Evolutionary conservation across 192 early-diverging fungal species (phyloP).

Genomic region (Backusella luteola): DNA sequence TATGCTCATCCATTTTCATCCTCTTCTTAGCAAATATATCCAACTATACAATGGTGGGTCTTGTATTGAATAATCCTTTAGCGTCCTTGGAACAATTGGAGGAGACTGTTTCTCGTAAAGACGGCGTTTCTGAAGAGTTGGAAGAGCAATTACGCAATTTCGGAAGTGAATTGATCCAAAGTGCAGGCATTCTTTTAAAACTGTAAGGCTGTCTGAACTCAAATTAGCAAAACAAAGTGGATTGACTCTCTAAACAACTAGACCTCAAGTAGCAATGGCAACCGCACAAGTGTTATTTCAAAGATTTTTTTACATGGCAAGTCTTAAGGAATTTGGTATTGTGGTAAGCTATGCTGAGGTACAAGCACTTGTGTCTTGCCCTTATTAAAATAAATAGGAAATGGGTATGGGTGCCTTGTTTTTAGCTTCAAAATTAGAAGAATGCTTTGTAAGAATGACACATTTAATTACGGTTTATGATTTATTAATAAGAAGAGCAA

Average conservation of each 20-base stretch:
- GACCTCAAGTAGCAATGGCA: constrained; percentile 93
- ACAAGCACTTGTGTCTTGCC: too few species aligned
- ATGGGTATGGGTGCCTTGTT: constrained; percentile 75
- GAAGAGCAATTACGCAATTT: constrained; percentile 74
- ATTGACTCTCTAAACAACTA: constrained; percentile 21
- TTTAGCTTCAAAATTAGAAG: constrained; percentile 80
- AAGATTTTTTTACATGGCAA: constrained; percentile 85
- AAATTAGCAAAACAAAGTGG: background rate
- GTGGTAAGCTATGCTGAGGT: constrained; percentile 39
- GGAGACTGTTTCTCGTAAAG: constrained; percentile 60
- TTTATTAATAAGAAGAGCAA: constrained; percentile 61
- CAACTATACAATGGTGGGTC: constrained; percentile 11
- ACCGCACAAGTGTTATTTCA: constrained; percentile 94
- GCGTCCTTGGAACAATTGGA: constrained; percentile 70
- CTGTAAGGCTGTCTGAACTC: constrained; percentile 50
- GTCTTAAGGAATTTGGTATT: constrained; percentile 70
- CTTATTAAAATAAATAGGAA: constrained; percentile 38
- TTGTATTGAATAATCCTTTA: constrained; percentile 80
- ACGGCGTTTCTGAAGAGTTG: constrained; percentile 57
- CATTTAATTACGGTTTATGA: constrained; percentile 83
- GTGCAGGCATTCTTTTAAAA: constrained; percentile 74
- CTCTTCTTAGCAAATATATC: too few species aligned
- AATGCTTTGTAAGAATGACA: constrained; percentile 72
- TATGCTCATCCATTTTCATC: too few species aligned
- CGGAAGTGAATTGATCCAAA: constrained; percentile 83